These are phyloP conservation scores for Aspergillus sp. DNA, from an alignment of 2,329 filamentous ascomycete genomes.

Conservation along the genomic window DNA sequence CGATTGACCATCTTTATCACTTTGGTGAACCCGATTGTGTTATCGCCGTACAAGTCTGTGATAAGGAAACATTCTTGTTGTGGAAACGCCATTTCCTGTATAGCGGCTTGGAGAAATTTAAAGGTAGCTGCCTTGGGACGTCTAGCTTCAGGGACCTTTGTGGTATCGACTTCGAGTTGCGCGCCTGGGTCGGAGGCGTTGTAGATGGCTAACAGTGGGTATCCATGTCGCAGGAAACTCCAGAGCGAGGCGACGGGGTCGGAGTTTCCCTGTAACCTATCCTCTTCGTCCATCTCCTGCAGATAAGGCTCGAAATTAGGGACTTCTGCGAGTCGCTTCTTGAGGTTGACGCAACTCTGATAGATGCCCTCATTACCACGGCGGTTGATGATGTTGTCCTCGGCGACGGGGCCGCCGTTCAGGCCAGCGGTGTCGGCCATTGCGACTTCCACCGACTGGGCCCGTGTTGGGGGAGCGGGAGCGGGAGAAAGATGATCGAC, in stretches of 20 bases:
- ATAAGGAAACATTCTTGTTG: conserved; percentile 87
- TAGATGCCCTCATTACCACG: conserved; percentile 94
- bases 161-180: conserved; percentile 66
- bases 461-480: conserved; percentile 11
- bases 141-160: conserved; percentile 66
- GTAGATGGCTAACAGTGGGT: conserved; percentile 84
- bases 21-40: conserved; percentile 97
- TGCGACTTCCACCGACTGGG: conserved; percentile 23
- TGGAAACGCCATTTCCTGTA: conserved; percentile 76
- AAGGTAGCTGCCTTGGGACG: conserved; percentile 84
- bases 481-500: conserved; percentile 8
- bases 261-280: conserved; percentile 60
- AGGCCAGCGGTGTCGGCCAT: conserved; percentile 38
- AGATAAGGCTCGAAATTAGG: conserved; percentile 78
- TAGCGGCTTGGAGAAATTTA: conserved; percentile 87
- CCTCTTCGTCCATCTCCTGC: conserved; percentile 68
- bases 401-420: conserved; percentile 57
- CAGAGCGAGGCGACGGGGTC: conserved; percentile 90
- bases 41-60: conserved; percentile 85
- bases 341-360: conserved; percentile 87
- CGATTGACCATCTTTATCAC: conserved; percentile 90
- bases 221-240: conserved; percentile 79
- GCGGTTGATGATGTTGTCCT: conserved; percentile 95
- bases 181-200: conserved; percentile 75
- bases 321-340: conserved; percentile 77